Conservation (phyloP, 441 rosid genomes). For the Eruca vesicaria region DNA sequence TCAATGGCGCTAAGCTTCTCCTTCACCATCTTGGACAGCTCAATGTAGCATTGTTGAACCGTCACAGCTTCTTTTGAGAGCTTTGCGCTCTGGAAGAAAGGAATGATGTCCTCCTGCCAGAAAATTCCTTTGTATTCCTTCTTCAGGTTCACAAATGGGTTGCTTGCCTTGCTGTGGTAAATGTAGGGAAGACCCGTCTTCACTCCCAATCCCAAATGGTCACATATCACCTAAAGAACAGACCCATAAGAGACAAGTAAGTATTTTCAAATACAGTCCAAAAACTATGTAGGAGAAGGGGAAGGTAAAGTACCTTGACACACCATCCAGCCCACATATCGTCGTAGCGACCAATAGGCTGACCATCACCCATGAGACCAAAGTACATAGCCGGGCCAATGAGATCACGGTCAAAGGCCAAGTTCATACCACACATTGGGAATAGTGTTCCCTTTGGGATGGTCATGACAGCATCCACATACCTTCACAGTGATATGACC, state of each 20-base stretch:
- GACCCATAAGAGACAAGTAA: not conserved
- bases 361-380: constrained; percentile 97
- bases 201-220: constrained; percentile 85
- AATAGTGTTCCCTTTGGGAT: constrained; percentile 88
- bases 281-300: not conserved
- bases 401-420: constrained; percentile 81
- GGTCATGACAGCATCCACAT: constrained; percentile 87
- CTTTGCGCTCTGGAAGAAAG: constrained; percentile 69
- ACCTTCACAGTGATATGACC: constrained; percentile 44
- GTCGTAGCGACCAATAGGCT: constrained; percentile 82
- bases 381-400: constrained; percentile 95
- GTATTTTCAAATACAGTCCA: not conserved
- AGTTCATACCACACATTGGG: constrained; percentile 96
- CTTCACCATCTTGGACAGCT: constrained; percentile 79
- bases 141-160: constrained; percentile 83
- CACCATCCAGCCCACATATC: constrained; percentile 99
- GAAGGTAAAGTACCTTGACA: constrained; percentile 48
- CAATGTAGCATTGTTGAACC: constrained; percentile 82
- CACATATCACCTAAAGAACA: constrained; percentile 64
- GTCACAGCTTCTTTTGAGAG: constrained; percentile 82
- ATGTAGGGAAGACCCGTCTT: constrained; percentile 92
- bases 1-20: constrained; percentile 68
- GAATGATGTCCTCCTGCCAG: constrained; percentile 95
- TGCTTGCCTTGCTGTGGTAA: constrained; percentile 98
- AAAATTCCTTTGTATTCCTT: constrained; percentile 90